Evolutionary conservation across 2,329 filamentous ascomycete genomes (phyloP).

Genomic region (Xylariales sp.): DNA sequence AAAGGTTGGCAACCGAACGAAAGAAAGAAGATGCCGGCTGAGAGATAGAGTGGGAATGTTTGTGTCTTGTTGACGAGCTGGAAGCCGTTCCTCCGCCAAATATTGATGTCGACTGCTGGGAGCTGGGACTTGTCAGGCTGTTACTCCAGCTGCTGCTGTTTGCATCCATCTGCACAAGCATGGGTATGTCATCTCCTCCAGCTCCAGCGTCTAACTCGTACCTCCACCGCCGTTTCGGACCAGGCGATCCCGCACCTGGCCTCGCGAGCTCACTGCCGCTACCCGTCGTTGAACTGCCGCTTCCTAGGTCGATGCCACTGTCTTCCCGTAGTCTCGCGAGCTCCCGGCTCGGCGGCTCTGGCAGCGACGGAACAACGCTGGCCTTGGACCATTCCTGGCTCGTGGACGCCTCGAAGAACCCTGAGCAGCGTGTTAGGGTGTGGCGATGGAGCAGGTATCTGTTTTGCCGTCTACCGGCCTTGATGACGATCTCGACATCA

Average conservation of each 20-base stretch:
- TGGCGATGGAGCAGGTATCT: constrained; percentile 84
- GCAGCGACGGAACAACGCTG: constrained; percentile 25
- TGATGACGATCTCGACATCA: constrained; percentile 81
- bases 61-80: constrained; percentile 51
- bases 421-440: constrained; percentile 84
- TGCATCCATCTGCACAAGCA: constrained; percentile 76
- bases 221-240: constrained; percentile 65
- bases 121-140: constrained; percentile 8
- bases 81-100: constrained; percentile 54
- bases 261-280: constrained; percentile 29
- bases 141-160: constrained; percentile 17
- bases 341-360: constrained; percentile 32
- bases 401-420: constrained; percentile 86
- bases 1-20: constrained; percentile 79
- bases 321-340: constrained; percentile 52
- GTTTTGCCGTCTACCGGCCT: constrained; percentile 66
- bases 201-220: constrained; percentile 81
- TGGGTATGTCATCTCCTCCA: constrained; percentile 73
- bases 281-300: constrained; percentile 27
- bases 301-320: constrained; percentile 27
- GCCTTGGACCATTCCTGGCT: constrained; percentile 70
- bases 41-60: constrained; percentile 45
- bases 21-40: constrained; percentile 61
- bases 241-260: constrained; percentile 28
- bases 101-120: constrained; percentile 37